These are phyloP conservation scores for Apophysomyces elegans DNA, from an alignment of 371 early-diverging fungal species.

Conservation along the genomic window DNA sequence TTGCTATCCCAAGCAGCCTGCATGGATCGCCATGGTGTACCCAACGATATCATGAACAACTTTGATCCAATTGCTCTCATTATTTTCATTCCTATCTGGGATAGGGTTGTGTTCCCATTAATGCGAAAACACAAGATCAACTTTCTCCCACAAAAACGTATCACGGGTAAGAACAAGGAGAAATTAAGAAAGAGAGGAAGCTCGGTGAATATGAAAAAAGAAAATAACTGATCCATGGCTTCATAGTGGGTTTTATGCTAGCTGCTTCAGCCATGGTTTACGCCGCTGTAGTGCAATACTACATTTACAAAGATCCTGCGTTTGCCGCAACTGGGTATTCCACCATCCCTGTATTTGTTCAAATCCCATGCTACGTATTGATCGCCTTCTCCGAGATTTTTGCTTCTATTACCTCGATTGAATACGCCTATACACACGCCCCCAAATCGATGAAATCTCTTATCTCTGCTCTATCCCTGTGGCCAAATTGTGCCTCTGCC, in stretches of 20 bases:
- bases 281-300: slow-evolving; percentile 68
- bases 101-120: slow-evolving; percentile 64
- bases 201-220: slow-evolving; percentile 17
- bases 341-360: slow-evolving; percentile 60
- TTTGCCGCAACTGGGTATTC: slow-evolving; percentile 26
- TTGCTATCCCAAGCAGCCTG: slow-evolving; percentile 69
- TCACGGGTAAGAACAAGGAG: slow-evolving; percentile 21
- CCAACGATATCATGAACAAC: slow-evolving; percentile 60
- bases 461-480: slow-evolving; percentile 66
- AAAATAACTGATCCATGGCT: slow-evolving; percentile 47
- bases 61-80: slow-evolving; percentile 74
- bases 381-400: slow-evolving; percentile 73
- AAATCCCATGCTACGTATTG: slow-evolving; percentile 66
- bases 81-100: slow-evolving; percentile 72
- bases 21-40: slow-evolving; percentile 60
- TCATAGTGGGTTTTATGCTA: slow-evolving; percentile 66
- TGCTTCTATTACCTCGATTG: slow-evolving; percentile 71
- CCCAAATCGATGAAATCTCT: slow-evolving; percentile 71
- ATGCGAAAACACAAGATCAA: slow-evolving; percentile 50
- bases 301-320: slow-evolving; percentile 57
- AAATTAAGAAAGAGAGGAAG: slow-evolving; percentile 36
- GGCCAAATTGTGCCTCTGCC: slow-evolving; percentile 69
- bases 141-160: slow-evolving; percentile 37
- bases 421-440: slow-evolving; percentile 75
- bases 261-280: slow-evolving; percentile 67